Percentiles rank a stretch among this genome's conserved stretches.
phyloP scores from a whole-genome alignment of 1,284 basidiomycete genomes.

The Dichomitus squalens region DNA sequence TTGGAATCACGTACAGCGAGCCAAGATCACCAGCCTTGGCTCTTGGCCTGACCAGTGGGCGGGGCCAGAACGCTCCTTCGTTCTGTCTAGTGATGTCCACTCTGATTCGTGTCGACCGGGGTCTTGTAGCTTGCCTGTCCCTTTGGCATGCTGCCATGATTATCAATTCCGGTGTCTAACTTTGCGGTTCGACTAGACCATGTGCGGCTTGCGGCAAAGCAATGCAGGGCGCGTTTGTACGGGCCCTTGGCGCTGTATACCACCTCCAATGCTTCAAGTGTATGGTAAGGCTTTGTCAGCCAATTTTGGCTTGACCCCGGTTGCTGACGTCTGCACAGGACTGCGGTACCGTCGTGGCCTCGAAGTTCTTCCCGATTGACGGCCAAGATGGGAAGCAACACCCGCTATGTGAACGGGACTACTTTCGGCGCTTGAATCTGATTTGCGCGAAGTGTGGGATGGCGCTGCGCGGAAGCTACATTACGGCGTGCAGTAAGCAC shows the following conservation, averaged over 20 bases:
- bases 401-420: constrained; percentile 97
- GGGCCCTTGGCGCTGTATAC: constrained; percentile 93
- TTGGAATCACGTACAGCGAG: not conserved
- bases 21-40: constrained; percentile 5
- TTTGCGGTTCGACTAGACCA: constrained; percentile 43
- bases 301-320: constrained; percentile 10
- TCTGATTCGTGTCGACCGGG: not conserved
- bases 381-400: constrained; percentile 83
- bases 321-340: constrained; percentile 59
- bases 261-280: constrained; percentile 98
- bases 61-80: not conserved
- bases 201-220: constrained; percentile 75
- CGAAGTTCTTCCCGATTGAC: constrained; percentile 99
- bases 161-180: constrained; percentile 19
- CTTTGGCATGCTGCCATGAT: constrained; percentile 17
- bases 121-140: not conserved
- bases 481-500: constrained; percentile 97
- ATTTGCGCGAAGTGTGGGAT: constrained; percentile 96
- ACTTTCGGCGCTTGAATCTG: constrained; percentile 94
- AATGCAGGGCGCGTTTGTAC: constrained; percentile 95
- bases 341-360: constrained; percentile 94
- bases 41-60: constrained; percentile 34
- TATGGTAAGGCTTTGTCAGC: constrained; percentile 60
- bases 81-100: not conserved
- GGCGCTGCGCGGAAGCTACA: constrained; percentile 96